Evolutionary conservation across 176 grass and related monocot genomes (phyloP).

Genomic region (Thinopyrum elongatum): DNA sequence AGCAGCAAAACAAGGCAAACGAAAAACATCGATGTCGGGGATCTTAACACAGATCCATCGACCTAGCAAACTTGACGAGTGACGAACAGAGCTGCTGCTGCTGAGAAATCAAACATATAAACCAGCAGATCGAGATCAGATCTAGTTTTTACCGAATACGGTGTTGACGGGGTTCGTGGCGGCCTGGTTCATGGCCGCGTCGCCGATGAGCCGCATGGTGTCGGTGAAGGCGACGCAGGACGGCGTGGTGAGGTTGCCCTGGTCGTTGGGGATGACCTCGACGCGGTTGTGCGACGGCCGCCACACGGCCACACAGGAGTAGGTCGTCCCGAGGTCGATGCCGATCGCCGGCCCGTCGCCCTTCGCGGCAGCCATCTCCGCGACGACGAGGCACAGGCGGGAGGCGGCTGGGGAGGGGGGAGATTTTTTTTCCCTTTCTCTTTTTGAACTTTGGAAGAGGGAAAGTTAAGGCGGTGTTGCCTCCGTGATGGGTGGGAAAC

Average conservation of each 20-base stretch:
- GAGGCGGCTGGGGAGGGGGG: no score
- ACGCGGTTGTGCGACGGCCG: conserved; percentile 24
- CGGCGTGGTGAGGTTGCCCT: conserved; percentile 6
- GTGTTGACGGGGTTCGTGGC: neutral
- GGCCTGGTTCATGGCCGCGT: conserved; percentile 19
- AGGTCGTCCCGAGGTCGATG: conserved; percentile 92
- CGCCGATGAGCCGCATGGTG: conserved; percentile 1
- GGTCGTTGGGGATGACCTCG: conserved; percentile 6
- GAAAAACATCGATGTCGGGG: neutral
- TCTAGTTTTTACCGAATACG: conserved; percentile 11
- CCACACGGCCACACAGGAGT: conserved; percentile 91
- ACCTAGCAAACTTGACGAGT: neutral
- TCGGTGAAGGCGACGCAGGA: conserved; percentile 20
- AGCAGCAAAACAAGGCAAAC: neutral
- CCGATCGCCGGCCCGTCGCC: conserved; percentile 85
- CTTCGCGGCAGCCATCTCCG: conserved; percentile 7
- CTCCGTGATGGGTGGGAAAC: neutral
- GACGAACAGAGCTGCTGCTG: neutral
- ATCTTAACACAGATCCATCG: neutral
- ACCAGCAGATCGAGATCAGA: neutral
- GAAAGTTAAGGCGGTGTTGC: neutral
- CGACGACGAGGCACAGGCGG: no score
- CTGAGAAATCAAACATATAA: neutral
- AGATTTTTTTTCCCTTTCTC: no score
- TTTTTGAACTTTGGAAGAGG: conserved; percentile 5